These are phyloP conservation scores for Termitomyces sp. DNA, from an alignment of 768 basidiomycete species.

Conservation along the genomic window DNA sequence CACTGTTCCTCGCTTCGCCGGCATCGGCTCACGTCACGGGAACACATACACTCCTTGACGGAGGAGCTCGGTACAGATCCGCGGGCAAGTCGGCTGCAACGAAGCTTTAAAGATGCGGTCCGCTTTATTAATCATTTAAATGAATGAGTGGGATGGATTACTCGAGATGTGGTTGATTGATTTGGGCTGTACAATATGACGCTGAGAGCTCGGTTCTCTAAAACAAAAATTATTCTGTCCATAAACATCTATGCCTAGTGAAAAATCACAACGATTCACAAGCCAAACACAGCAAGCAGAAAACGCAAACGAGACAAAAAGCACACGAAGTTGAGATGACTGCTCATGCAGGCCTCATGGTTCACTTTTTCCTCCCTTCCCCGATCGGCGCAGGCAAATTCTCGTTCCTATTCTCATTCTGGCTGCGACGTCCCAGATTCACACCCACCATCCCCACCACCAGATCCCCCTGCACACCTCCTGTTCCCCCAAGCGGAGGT, in stretches of 20 bases:
- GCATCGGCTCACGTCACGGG: constrained; percentile 75
- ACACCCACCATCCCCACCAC: constrained; percentile 8
- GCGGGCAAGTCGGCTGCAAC: neutral
- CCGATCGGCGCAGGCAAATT: constrained; percentile 12
- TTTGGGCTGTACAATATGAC: neutral
- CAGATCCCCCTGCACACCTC: constrained; percentile 4
- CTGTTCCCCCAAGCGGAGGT: neutral
- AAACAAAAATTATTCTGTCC: neutral
- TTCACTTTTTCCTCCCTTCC: constrained; percentile 11
- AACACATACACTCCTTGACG: constrained; percentile 66
- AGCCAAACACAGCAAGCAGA: neutral
- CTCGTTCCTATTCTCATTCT: constrained; percentile 14
- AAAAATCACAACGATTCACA: neutral
- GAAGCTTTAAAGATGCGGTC: neutral
- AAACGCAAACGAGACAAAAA: neutral
- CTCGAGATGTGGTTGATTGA: neutral
- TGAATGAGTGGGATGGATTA: neutral
- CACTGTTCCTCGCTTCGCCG: constrained; percentile 63
- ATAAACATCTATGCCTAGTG: neutral
- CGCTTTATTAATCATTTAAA: neutral
- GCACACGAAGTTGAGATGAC: neutral
- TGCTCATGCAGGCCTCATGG: neutral
- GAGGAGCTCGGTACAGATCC: constrained; percentile 40
- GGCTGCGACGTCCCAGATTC: constrained; percentile 12
- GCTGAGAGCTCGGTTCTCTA: neutral